Conservation (phyloP, 148 eudicot genomes). For the Rhododendron ovatum region DNA sequence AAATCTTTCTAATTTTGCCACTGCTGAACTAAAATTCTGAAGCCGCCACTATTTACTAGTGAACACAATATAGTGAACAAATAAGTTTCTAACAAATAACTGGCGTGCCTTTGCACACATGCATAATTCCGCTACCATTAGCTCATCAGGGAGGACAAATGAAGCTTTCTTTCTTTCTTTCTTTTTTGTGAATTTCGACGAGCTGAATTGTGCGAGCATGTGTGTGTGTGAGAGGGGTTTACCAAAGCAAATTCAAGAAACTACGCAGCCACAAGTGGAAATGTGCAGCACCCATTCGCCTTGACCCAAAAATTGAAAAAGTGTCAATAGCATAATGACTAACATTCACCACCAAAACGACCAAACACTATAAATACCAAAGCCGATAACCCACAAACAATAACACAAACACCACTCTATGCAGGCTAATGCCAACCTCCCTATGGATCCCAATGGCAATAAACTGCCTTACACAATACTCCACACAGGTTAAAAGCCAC, state of each 20-base stretch:
- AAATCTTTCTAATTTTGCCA: too few species aligned
- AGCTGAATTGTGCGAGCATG: neutral
- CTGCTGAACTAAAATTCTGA: too few species aligned
- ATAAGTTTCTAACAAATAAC: too few species aligned
- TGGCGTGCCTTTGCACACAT: neutral
- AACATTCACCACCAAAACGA: neutral
- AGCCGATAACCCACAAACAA: neutral
- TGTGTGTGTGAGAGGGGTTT: neutral
- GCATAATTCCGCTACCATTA: neutral
- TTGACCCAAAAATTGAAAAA: neutral
- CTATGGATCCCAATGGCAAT: neutral
- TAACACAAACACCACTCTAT: neutral
- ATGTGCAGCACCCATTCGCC: neutral
- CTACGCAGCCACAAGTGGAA: neutral
- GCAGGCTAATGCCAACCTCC: neutral
- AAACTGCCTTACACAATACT: slow-evolving; percentile 4
- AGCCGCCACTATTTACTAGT: too few species aligned
- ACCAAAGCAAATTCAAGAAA: neutral
- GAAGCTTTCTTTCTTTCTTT: neutral
- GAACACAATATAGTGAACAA: too few species aligned
- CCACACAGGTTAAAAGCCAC: slow-evolving; percentile 6
- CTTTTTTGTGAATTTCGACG: neutral
- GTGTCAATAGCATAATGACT: neutral
- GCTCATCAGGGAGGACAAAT: neutral
- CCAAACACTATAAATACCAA: neutral